Evolutionary conservation across 345 rosid genomes (phyloP), one percentile per base, ranked within the genome.

Genomic region (Mallotus nudiflorus): DNA sequence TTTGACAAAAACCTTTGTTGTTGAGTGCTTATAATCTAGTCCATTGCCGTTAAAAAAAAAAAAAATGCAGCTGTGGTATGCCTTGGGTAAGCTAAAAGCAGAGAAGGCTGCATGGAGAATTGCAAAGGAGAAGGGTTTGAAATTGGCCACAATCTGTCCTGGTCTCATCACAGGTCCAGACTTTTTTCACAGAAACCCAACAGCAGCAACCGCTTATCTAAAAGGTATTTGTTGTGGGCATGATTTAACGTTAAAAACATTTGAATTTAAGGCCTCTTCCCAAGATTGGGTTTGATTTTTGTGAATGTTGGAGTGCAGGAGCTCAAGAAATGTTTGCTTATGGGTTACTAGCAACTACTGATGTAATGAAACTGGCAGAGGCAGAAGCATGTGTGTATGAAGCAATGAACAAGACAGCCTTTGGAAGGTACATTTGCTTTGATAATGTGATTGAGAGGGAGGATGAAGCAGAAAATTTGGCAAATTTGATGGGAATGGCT

Each of bases 31-130:
- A 33, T 6, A 33, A 33, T 3, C 37, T 33, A n/a, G n/a, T n/a
- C n/a, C n/a, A n/a, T n/a, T n/a, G n/a, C n/a, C n/a, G n/a, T n/a
- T n/a, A n/a, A n/a, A n/a, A n/a, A n/a, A n/a, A 33, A 33, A 33
- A 33, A 33, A 33, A 45, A 37, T 45, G 66, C 85, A 91, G 97
- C 88, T 91, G 4, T 85, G 97, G 93, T 88, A 88, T 81, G 95
- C 97, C 2, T 72, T 91, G 72, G 99, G 97, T n/a, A 95, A 91
- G 81, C 80, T 90, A n/a, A 87, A 72, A 76, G 94, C 97, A 2
- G 99, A 94, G 85, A 86, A 78, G 55, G 80, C 77, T 15, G 91
- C 89, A 0, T 86, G 93, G 89, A 83, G 77, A 61, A 75, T 82
- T n/a, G 87, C 96, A 3, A 78, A 84, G 31, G 85, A 82, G 55